These are phyloP conservation scores for Acorus calamus DNA, from an alignment of 106 monocot genomes.

Conservation along the genomic window DNA sequence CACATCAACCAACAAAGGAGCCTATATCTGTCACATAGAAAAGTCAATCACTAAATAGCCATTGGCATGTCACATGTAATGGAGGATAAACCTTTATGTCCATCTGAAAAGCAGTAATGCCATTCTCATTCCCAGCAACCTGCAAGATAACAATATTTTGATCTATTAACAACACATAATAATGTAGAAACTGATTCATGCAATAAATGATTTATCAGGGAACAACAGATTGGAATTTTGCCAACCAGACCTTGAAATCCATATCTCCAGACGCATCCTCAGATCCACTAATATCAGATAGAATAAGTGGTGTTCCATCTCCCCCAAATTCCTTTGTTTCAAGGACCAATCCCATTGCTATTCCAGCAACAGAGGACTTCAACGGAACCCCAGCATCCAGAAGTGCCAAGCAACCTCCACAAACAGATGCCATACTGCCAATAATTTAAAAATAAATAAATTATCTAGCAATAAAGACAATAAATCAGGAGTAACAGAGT, in stretches of 20 bases:
- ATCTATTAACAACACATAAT: too few species aligned
- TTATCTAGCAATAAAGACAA: neutral
- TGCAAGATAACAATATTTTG: constrained; percentile 13
- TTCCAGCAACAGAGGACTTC: constrained; percentile 77
- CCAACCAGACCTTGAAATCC: constrained; percentile 77
- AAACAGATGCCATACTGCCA: constrained; percentile 95
- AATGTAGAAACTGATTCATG: too few species aligned
- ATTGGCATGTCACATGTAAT: too few species aligned
- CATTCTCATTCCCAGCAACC: constrained; percentile 94
- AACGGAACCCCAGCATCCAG: constrained; percentile 94
- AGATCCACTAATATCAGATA: constrained; percentile 89
- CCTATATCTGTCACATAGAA: too few species aligned
- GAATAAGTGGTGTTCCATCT: constrained; percentile 85
- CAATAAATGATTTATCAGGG: too few species aligned
- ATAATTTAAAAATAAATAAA: constrained; percentile 3
- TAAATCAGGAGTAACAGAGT: neutral
- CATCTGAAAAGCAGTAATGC: constrained; percentile 97
- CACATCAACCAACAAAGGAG: too few species aligned
- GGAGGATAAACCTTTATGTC: constrained; percentile 78
- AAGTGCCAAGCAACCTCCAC: constrained; percentile 94
- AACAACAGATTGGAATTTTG: neutral
- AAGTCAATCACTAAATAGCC: too few species aligned
- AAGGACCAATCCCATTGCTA: constrained; percentile 97
- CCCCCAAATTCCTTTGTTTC: constrained; percentile 96
- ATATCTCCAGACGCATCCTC: constrained; percentile 99